Conservation (phyloP, 2,329 filamentous ascomycete species). For the Polychaeton citri region DNA sequence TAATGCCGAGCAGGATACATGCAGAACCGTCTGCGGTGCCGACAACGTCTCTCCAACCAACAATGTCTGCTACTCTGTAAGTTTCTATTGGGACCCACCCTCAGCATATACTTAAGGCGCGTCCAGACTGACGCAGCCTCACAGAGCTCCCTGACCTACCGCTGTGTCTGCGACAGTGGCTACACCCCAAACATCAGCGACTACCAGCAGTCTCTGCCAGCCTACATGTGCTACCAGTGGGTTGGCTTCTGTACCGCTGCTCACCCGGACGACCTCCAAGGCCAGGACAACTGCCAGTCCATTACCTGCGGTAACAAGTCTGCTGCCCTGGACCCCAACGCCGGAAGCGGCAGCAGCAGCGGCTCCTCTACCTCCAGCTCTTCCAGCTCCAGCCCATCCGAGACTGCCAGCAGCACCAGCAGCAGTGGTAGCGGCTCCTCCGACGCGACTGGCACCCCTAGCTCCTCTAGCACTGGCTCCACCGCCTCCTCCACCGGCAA, state of each 20-base stretch:
- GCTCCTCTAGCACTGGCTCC: constrained; percentile 9
- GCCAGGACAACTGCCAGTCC: constrained; percentile 33
- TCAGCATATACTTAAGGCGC: too few species aligned
- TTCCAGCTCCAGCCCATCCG: constrained; percentile 13
- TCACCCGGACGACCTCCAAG: constrained; percentile 24
- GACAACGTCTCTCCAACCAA: not conserved
- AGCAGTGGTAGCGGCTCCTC: constrained; percentile 16
- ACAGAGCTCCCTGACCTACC: constrained; percentile 36
- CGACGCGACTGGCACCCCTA: constrained; percentile 15
- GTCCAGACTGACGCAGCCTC: not conserved
- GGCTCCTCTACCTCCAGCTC: constrained; percentile 12
- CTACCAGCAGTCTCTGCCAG: constrained; percentile 47
- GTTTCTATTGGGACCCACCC: too few species aligned
- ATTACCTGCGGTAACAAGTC: constrained; percentile 41
- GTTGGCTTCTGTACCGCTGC: constrained; percentile 28
- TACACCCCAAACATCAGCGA: constrained; percentile 40
- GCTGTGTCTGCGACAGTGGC: constrained; percentile 45
- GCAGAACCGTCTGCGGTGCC: not conserved
- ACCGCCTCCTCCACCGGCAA: constrained; percentile 30
- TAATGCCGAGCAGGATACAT: not conserved
- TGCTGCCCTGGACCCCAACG: constrained; percentile 21
- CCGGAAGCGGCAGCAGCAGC: constrained; percentile 18
- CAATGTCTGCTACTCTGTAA: not conserved
- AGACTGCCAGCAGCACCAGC: constrained; percentile 14
- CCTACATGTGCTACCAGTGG: constrained; percentile 44